Conservation (phyloP, 371 early-diverging fungal genomes). For the Apophysomyces ossiformis region DNA sequence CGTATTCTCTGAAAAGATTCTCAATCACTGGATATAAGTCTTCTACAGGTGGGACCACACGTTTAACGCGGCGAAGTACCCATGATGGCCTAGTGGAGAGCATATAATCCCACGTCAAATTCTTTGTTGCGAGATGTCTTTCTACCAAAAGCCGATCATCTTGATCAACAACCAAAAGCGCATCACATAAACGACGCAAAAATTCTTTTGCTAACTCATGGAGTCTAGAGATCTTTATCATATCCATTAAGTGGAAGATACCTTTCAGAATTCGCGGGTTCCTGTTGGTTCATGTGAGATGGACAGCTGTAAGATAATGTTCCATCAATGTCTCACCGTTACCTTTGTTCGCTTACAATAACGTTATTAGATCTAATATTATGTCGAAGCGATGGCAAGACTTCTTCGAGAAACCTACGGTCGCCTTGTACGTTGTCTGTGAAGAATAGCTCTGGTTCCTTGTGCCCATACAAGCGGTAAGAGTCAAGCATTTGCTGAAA, state of each 20-base stretch:
- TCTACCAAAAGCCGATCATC: not conserved
- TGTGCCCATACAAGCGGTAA: not conserved
- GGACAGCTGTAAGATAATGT: not conserved
- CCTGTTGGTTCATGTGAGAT: not conserved
- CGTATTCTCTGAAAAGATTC: not conserved
- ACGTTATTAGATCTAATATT: too few relatives aligned
- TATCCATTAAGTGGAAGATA: not conserved
- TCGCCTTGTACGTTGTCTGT: not conserved
- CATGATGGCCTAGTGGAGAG: not conserved
- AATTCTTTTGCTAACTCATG: constrained; percentile 3
- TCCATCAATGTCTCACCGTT: too few relatives aligned
- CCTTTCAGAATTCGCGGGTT: not conserved
- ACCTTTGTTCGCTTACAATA: too few relatives aligned
- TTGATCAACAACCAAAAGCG: not conserved
- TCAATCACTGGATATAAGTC: not conserved
- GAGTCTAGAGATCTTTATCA: not conserved
- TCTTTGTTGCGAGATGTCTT: not conserved
- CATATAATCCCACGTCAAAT: not conserved
- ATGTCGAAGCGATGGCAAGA: not conserved
- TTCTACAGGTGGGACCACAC: not conserved
- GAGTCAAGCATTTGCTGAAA: not conserved
- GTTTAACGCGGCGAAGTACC: constrained; percentile 1
- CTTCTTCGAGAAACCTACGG: not conserved
- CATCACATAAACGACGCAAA: not conserved
- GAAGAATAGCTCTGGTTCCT: not conserved